Evolutionary conservation across 108 stramenopile genomes (phyloP).

Genomic region (Nitzschia putrida): DNA sequence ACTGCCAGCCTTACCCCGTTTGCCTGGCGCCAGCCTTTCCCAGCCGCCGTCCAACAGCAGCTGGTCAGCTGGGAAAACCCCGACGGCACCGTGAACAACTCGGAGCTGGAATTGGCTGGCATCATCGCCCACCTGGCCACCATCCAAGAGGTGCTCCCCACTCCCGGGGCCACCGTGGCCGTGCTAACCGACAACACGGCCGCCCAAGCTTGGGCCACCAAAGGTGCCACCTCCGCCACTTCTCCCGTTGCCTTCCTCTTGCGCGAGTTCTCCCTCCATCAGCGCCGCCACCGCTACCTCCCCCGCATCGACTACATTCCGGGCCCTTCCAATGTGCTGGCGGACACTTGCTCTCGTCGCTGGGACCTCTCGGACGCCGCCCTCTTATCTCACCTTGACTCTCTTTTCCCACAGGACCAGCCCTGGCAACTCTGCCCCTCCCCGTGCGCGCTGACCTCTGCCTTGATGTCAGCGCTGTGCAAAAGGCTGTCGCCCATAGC

Average conservation of each 20-base stretch:
- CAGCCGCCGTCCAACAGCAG: conserved; percentile 15
- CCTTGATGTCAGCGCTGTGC: conserved; percentile 18
- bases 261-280: conserved; percentile 37
- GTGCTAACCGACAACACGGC: conserved; percentile 37
- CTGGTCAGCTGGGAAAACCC: conserved; percentile 36
- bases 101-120: conserved; percentile 38
- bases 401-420: conserved; percentile 28
- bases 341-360: conserved; percentile 27
- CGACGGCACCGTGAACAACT: conserved; percentile 17
- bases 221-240: conserved; percentile 39
- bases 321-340: conserved; percentile 26
- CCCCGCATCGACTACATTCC: conserved; percentile 30
- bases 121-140: conserved; percentile 49
- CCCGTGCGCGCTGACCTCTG: conserved; percentile 11
- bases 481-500: conserved; percentile 5
- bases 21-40: conserved; percentile 41
- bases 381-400: conserved; percentile 26
- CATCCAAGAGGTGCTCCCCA: conserved; percentile 30
- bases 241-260: conserved; percentile 44
- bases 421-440: conserved; percentile 32
- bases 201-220: conserved; percentile 36
- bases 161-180: conserved; percentile 33
- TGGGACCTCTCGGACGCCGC: conserved; percentile 24
- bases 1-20: conserved; percentile 27
- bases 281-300: conserved; percentile 38